phyloP scores from a whole-genome alignment of 257 asterid genomes.

The Nicotiana otophora region DNA sequence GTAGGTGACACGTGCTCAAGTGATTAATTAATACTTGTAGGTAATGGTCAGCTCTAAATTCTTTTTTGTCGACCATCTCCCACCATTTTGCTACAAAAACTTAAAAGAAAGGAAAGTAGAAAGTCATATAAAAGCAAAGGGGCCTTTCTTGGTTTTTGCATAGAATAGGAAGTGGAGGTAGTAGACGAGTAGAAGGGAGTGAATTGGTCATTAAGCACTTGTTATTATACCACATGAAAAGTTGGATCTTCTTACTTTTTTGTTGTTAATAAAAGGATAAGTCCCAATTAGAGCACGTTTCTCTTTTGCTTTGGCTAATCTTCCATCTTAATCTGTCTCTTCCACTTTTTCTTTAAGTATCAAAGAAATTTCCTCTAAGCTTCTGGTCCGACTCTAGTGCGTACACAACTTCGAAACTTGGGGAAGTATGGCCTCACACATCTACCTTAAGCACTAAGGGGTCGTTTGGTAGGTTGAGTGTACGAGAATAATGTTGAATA shows the following conservation, averaged over 20 bases:
- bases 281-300: constrained; percentile 4
- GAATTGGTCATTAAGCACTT: constrained; percentile 6
- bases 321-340: neutral
- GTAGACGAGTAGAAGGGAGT: neutral
- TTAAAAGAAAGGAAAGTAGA: neutral
- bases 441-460: neutral
- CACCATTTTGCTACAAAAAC: neutral
- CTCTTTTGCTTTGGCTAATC: neutral
- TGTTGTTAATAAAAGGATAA: neutral
- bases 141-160: neutral
- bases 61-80: neutral
- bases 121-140: neutral
- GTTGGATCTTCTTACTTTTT: neutral
- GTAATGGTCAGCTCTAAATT: neutral
- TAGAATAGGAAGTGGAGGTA: constrained; percentile 3
- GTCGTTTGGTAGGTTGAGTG: too few relatives aligned
- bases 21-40: neutral
- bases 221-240: neutral
- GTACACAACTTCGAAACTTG: neutral
- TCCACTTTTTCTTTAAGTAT: neutral
- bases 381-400: neutral
- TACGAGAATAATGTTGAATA: too few relatives aligned
- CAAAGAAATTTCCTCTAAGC: neutral
- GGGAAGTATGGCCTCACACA: neutral
- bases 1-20: neutral